Evolutionary conservation across 805 yeast species (phyloP).

Genomic region (Metschnikowia baotianmanensis): DNA sequence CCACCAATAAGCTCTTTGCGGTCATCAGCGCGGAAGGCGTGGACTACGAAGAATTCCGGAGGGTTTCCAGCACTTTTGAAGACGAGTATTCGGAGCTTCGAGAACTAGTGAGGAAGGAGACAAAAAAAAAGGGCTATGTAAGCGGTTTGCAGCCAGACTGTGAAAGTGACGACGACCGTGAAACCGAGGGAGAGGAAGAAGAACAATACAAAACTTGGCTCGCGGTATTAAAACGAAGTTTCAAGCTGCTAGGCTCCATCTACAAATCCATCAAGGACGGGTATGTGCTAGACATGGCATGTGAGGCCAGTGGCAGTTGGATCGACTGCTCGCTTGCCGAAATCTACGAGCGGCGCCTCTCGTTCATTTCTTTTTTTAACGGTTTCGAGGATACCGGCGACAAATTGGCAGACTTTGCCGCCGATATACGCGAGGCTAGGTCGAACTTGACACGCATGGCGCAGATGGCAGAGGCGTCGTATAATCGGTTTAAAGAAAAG

Average conservation of each 20-base stretch:
- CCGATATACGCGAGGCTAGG: too few species aligned
- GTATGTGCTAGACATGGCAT: background rate
- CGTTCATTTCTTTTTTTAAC: background rate
- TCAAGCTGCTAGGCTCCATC: background rate
- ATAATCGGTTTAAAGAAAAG: background rate
- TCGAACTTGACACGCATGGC: background rate
- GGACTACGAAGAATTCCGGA: background rate
- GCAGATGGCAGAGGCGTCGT: background rate
- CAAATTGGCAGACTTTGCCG: background rate
- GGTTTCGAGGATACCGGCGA: background rate
- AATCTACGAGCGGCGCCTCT: conserved; percentile 1
- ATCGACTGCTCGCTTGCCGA: conserved; percentile 4
- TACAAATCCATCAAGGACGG: background rate
- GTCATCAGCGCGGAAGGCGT: background rate
- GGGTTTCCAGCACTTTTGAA: background rate
- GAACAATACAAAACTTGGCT: background rate
- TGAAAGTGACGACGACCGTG: too few species aligned
- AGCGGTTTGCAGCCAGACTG: too few species aligned
- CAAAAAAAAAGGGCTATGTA: too few species aligned
- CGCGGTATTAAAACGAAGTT: background rate
- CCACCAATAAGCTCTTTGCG: background rate
- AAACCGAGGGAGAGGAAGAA: too few species aligned
- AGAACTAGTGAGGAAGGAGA: too few species aligned
- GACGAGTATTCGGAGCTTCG: background rate
- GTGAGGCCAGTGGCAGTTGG: conserved; percentile 1